Percentiles rank a stretch among this genome's conserved stretches.
phyloP scores from a whole-genome alignment of 2,329 filamentous ascomycete genomes.

The Fusarium buxicola region DNA sequence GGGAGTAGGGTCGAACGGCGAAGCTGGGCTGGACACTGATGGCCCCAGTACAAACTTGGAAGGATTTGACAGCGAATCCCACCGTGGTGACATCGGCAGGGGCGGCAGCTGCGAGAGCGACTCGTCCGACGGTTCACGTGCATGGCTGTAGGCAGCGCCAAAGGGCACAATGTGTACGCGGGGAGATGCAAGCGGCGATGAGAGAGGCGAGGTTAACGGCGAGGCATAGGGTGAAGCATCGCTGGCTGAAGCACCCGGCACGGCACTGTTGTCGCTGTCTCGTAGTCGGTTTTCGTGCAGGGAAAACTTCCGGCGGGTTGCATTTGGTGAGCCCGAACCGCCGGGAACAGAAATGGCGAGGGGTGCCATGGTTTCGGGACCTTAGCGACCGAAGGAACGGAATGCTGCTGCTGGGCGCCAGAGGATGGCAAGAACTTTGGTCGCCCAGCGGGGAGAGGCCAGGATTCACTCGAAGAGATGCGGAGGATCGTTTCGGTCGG shows the following conservation, averaged over 20 bases:
- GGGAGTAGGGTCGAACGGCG: constrained; percentile 42
- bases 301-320: constrained; percentile 37
- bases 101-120: constrained; percentile 49
- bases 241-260: constrained; percentile 31
- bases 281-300: constrained; percentile 34
- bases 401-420: constrained; percentile 41
- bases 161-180: constrained; percentile 41
- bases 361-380: constrained; percentile 34
- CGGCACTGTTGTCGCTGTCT: constrained; percentile 36
- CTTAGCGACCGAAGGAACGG: constrained; percentile 17
- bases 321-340: constrained; percentile 35
- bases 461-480: constrained; percentile 14
- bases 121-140: constrained; percentile 37
- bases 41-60: constrained; percentile 45
- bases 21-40: constrained; percentile 39
- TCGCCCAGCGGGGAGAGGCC: constrained; percentile 37
- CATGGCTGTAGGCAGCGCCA: constrained; percentile 38
- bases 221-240: constrained; percentile 43
- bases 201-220: constrained; percentile 35
- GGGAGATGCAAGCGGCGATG: constrained; percentile 40
- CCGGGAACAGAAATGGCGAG: constrained; percentile 39
- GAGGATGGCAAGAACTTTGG: constrained; percentile 38
- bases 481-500: constrained; percentile 13
- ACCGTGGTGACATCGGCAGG: constrained; percentile 56
- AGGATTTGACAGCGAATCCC: constrained; percentile 56